Conservation (phyloP, 176 grass and related monocot species). For the Oryza glaberrima region DNA sequence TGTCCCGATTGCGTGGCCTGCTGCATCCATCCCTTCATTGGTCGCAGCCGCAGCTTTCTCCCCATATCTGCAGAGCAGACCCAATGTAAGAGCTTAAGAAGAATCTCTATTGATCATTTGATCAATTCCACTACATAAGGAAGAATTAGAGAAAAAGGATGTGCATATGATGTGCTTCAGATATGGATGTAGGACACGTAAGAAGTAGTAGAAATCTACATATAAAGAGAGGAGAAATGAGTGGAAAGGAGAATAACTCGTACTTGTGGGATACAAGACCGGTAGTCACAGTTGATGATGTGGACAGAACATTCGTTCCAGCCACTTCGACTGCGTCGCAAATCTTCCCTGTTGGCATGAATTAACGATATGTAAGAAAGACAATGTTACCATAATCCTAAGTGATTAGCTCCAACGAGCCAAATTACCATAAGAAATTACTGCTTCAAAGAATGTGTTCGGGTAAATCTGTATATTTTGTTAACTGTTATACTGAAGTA, state of each 20-base stretch:
- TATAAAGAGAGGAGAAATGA: neutral
- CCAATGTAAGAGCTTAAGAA: neutral
- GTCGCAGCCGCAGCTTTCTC: slow-evolving; percentile 70
- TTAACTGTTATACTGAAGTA: neutral
- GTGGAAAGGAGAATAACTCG: neutral
- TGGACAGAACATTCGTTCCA: slow-evolving; percentile 83
- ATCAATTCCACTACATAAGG: neutral
- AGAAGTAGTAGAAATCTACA: neutral
- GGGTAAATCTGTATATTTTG: neutral
- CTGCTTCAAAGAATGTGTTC: neutral
- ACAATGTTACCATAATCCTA: neutral
- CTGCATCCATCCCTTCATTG: slow-evolving; percentile 67
- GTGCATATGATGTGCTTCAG: neutral
- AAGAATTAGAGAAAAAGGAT: neutral
- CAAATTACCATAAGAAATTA: neutral
- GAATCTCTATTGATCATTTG: neutral
- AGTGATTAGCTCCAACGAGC: neutral
- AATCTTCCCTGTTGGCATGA: slow-evolving; percentile 63
- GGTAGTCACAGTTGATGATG: slow-evolving; percentile 84
- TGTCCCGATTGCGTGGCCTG: slow-evolving; percentile 67
- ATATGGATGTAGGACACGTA: neutral
- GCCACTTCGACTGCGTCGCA: slow-evolving; percentile 81
- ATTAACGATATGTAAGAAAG: neutral
- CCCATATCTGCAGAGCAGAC: slow-evolving; percentile 59
- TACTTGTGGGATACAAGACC: slow-evolving; percentile 82